phyloP scores from a whole-genome alignment of 177 flowering plant genomes.

The Tripterygium wilfordii region DNA sequence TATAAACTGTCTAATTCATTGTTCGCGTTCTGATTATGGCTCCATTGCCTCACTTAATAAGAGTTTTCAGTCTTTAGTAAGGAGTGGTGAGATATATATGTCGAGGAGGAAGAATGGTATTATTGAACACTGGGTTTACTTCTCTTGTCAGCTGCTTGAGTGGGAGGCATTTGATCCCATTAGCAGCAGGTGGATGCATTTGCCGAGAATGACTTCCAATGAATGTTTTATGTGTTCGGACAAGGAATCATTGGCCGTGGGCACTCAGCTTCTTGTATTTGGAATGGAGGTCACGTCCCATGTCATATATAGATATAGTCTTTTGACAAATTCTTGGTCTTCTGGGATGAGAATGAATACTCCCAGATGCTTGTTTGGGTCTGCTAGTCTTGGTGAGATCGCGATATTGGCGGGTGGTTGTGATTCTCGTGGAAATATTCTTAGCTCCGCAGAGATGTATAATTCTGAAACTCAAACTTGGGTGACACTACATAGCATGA shows the following conservation, averaged over 20 bases:
- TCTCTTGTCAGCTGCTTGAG: conserved; percentile 67
- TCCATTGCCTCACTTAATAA: conserved; percentile 57
- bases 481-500: conserved; percentile 65
- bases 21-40: conserved; percentile 82
- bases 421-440: conserved; percentile 51
- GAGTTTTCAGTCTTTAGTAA: conserved; percentile 53
- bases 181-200: conserved; percentile 66
- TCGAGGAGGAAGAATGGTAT: conserved; percentile 50
- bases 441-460: conserved; percentile 77
- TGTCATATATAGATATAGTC: conserved; percentile 67
- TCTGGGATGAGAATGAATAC: conserved; percentile 65
- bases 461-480: conserved; percentile 72
- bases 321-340: conserved; percentile 78
- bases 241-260: conserved; percentile 93
- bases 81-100: conserved; percentile 62
- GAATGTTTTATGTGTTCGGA: conserved; percentile 76
- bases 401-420: conserved; percentile 93
- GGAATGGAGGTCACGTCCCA: conserved; percentile 60
- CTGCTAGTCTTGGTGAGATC: conserved; percentile 86
- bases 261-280: conserved; percentile 92
- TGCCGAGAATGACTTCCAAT: conserved; percentile 65
- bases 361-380: conserved; percentile 92
- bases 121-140: conserved; percentile 89
- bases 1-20: conserved; percentile 55
- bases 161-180: conserved; percentile 93